phyloP scores from a whole-genome alignment of 2,329 filamentous ascomycete species.

The Botrytis aclada region DNA sequence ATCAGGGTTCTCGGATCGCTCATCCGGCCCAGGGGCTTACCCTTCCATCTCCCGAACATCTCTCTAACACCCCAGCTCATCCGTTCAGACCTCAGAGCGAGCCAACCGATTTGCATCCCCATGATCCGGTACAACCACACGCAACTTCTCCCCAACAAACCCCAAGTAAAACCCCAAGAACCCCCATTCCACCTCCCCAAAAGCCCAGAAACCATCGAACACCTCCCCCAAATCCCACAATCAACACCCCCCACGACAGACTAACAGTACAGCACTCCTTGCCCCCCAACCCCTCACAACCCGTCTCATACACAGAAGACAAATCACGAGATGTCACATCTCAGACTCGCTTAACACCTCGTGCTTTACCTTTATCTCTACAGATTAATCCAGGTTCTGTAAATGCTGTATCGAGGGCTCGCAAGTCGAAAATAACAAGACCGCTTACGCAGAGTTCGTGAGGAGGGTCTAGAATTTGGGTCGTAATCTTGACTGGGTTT shows the following conservation, averaged over 20 bases:
- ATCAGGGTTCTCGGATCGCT: not conserved
- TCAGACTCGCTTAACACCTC: not conserved
- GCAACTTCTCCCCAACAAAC: not conserved
- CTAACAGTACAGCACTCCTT: not conserved
- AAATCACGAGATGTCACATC: not conserved
- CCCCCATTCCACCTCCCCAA: not conserved
- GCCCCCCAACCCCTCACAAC: not conserved
- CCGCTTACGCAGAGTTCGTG: not conserved
- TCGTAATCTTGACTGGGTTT: fast-evolving
- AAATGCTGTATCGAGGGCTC: not conserved
- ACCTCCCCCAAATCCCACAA: not conserved
- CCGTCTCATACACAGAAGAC: not conserved
- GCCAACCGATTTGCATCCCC: not conserved
- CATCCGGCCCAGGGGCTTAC: fast-evolving
- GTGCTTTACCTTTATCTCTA: not conserved
- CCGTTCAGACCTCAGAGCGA: not conserved
- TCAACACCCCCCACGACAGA: not conserved
- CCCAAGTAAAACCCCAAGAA: not conserved
- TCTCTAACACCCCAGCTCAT: no score
- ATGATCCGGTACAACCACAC: no score
- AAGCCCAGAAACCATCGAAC: not conserved
- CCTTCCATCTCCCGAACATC: not conserved
- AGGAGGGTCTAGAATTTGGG: not conserved
- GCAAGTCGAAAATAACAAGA: not conserved
- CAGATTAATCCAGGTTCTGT: not conserved